Base-by-base conservation (phyloP, 1,139 yeast genomes). In the Candida labiduridarum region DNA sequence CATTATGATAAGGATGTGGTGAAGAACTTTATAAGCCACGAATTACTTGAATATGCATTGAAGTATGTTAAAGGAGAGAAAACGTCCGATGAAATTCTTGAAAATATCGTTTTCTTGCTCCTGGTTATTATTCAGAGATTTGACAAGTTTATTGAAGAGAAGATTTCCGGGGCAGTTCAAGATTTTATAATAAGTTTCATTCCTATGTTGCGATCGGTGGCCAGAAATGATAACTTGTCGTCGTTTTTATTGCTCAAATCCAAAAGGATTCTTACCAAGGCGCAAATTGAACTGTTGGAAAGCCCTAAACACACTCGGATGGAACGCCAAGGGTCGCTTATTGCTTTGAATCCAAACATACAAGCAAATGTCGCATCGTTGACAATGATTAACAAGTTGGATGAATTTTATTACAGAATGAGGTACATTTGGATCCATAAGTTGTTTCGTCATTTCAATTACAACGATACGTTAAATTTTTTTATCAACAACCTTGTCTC, bases 1-100 rank as follows among this genome's bases (percentile, higher is more conserved):
- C 46, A 49, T 39, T 46, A 44, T 43, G 52, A 50, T 38, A 40
- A 36, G 33, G 55, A 52, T 18, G 46, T 52, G 2, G 27, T 52
- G 16, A 45, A 29, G 19, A 8, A 36, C 14, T 43, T 47, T 25
- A 46, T 52, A 5, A 46, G 47, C 41, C 33, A 12, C 9, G 49
- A 48, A 33, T 47, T 50, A 19, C 40, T 48, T 30, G 48, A 46
- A 14, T 51, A 49, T 43, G 45, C 41, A 6, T 22, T 40, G 31
- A 49, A 47, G 19, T 47, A 49, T 39, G 31, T 49, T 36, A 44
- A 40, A 29, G 30, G 22, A 22, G 45, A 49, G 16, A 44, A 39
- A 27, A 39, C 41, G 11, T 25, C 36, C 8, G 12, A 30, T n/a
- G 15, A 35, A 2, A 44, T 45, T 2, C 34, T 52, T 7, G 41